Evolutionary conservation across 192 early-diverging fungal species (phyloP).

Genomic region (Geranomyces variabilis): DNA sequence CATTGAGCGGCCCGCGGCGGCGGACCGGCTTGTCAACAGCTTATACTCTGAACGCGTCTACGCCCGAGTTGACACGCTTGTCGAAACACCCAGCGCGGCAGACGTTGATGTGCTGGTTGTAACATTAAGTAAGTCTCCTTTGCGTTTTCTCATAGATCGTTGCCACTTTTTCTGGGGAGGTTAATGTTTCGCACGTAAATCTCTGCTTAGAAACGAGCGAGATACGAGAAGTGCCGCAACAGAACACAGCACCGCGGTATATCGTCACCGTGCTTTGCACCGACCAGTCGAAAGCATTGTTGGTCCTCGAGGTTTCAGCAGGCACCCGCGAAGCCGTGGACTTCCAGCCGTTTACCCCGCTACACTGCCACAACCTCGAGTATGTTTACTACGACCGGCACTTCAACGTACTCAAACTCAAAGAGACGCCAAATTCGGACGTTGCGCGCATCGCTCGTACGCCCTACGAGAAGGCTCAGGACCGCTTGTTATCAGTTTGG

Average conservation of each 20-base stretch:
- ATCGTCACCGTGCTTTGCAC: not conserved
- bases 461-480: too few relatives aligned
- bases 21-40: slow-evolving; percentile 6
- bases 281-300: slow-evolving; percentile 6
- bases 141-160: not conserved
- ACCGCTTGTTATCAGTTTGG: too few relatives aligned
- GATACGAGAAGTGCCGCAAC: not conserved
- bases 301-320: not conserved
- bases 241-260: slow-evolving; percentile 1
- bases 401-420: slow-evolving; percentile 21
- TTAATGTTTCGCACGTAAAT: too few relatives aligned
- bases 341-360: not conserved
- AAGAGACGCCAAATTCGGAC: not conserved
- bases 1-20: slow-evolving; percentile 21
- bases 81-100: not conserved
- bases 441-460: too few relatives aligned
- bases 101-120: slow-evolving; percentile 57
- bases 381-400: slow-evolving; percentile 21
- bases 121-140: slow-evolving; percentile 40
- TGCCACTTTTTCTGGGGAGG: too few relatives aligned
- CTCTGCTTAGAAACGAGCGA: slow-evolving; percentile 2
- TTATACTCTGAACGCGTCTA: slow-evolving; percentile 32
- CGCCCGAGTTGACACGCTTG: slow-evolving; percentile 27
- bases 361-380: slow-evolving; percentile 29
- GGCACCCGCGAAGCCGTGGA: not conserved